Evolutionary conservation across 345 rosid species (phyloP).

Genomic region (Lenwebbia sp.): DNA sequence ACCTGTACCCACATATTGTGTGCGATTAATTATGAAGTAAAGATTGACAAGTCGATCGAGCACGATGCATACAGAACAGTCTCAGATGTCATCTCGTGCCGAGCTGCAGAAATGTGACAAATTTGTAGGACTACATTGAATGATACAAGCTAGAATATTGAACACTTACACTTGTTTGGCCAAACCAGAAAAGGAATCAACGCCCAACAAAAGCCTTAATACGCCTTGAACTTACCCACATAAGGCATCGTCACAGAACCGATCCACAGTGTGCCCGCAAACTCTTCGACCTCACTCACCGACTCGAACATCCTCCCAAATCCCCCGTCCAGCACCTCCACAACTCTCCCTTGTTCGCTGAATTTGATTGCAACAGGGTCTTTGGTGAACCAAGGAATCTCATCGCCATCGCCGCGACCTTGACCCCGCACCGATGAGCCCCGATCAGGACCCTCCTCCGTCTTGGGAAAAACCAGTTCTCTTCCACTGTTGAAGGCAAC

Average conservation of each 20-base stretch:
- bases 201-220: neutral
- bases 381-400: neutral
- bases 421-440: neutral
- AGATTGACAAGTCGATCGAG: neutral
- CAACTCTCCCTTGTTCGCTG: conserved; percentile 10
- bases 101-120: neutral
- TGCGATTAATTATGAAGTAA: neutral
- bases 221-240: conserved; percentile 6
- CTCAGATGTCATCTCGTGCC: neutral
- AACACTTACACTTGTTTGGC: neutral
- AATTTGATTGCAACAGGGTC: conserved; percentile 32
- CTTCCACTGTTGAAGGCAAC: conserved; percentile 37
- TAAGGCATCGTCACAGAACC: conserved; percentile 30
- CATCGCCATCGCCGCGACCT: neutral
- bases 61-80: neutral
- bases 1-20: neutral
- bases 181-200: neutral
- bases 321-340: conserved; percentile 18
- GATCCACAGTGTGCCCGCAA: conserved; percentile 13
- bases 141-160: neutral
- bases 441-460: neutral
- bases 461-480: neutral
- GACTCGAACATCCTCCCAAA: conserved; percentile 11
- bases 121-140: neutral
- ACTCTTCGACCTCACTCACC: conserved; percentile 33